phyloP scores from a whole-genome alignment of 2,329 filamentous ascomycete species.

The Penicillium sp. region DNA sequence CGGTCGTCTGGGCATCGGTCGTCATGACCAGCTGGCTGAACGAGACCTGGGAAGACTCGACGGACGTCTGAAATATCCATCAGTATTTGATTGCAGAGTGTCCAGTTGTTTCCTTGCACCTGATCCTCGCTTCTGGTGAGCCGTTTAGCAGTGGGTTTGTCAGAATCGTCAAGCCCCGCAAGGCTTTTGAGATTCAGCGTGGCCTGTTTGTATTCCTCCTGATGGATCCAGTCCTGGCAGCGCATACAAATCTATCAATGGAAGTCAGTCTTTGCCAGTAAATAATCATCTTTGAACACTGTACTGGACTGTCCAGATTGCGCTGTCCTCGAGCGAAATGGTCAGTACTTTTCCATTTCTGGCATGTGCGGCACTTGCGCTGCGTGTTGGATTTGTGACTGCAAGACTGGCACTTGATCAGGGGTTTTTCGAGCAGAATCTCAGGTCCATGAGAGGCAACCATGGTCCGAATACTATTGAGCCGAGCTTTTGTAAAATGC shows the following conservation, averaged over 20 bases:
- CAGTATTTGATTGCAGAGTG: too few species aligned
- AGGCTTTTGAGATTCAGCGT: too few species aligned
- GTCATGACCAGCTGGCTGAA: too few species aligned
- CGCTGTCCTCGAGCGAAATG: conserved; percentile 7
- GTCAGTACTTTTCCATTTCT: conserved; percentile 2
- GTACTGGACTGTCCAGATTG: conserved; percentile 3
- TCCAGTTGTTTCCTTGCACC: too few species aligned
- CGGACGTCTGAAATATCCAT: too few species aligned
- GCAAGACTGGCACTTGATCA: conserved; percentile 6
- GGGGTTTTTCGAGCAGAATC: not conserved
- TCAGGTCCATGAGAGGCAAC: not conserved
- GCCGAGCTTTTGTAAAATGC: not conserved
- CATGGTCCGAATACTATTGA: not conserved
- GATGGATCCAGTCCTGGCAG: conserved; percentile 1
- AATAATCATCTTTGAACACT: not conserved
- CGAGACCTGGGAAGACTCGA: too few species aligned
- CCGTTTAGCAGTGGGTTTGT: too few species aligned
- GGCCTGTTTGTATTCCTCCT: not conserved
- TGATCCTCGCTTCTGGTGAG: too few species aligned
- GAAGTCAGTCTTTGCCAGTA: not conserved
- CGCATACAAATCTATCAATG: not conserved
- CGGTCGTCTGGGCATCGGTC: too few species aligned
- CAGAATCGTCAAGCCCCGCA: too few species aligned
- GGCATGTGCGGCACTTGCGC: conserved; percentile 6
- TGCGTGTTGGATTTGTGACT: not conserved